phyloP scores from a whole-genome alignment of 106 monocot species.

The Dioscorea alata region DNA sequence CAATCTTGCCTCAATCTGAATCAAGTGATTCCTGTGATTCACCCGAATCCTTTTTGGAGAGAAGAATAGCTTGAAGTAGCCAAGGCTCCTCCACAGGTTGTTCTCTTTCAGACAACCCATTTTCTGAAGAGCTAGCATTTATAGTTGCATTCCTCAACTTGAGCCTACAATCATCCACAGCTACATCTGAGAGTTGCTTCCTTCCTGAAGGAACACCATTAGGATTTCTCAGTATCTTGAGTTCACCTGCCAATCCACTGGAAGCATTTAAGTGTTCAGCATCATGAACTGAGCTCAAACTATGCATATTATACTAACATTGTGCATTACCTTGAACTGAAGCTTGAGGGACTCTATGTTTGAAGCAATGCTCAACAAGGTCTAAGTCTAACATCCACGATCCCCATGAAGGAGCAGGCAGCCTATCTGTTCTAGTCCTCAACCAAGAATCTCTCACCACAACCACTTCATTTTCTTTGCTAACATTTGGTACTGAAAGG shows the following conservation, averaged over 20 bases:
- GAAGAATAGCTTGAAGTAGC: constrained; percentile 46
- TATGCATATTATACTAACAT: neutral
- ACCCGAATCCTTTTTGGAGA: constrained; percentile 11
- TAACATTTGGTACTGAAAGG: constrained; percentile 48
- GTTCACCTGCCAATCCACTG: constrained; percentile 74
- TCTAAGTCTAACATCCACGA: constrained; percentile 57
- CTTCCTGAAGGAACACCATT: constrained; percentile 21
- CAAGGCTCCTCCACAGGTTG: constrained; percentile 87
- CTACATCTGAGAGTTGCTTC: constrained; percentile 6
- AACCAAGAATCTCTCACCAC: constrained; percentile 82
- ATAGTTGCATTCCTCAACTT: constrained; percentile 3
- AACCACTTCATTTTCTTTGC: constrained; percentile 41
- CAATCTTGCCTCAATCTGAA: constrained; percentile 21
- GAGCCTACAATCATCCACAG: neutral
- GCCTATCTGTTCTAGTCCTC: constrained; percentile 25
- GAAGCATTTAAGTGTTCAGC: constrained; percentile 87
- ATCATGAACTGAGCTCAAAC: constrained; percentile 14
- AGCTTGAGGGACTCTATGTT: constrained; percentile 16
- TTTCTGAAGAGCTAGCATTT: constrained; percentile 12
- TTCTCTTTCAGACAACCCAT: constrained; percentile 41
- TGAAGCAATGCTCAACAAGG: constrained; percentile 8
- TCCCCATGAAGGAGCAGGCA: constrained; percentile 53
- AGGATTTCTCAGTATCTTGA: constrained; percentile 23
- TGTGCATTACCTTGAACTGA: constrained; percentile 37
- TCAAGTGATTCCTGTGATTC: constrained; percentile 16